A percentile compares a stretch with the other conserved stretches of the same genome.
These are phyloP conservation scores for Fraxinus pennsylvanica DNA, from an alignment of 257 asterid species.

Conservation along the genomic window DNA sequence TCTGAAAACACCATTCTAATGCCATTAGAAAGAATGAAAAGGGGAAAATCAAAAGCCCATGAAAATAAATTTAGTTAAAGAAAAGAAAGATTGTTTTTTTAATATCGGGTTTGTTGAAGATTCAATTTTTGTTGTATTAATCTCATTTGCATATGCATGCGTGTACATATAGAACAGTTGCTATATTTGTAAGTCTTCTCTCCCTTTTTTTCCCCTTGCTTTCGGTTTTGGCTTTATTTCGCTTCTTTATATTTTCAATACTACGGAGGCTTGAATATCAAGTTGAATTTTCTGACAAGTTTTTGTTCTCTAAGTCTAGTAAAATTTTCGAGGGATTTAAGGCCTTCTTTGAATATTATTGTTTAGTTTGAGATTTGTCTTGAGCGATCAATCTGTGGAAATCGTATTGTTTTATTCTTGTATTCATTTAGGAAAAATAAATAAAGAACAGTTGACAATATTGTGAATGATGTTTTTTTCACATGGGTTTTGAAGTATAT, in stretches of 20 bases:
- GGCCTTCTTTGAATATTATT: slow-evolving; percentile 7
- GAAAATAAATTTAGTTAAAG: background rate
- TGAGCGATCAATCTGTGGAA: slow-evolving; percentile 27
- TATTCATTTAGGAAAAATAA: background rate
- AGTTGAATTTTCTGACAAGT: slow-evolving; percentile 31
- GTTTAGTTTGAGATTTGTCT: slow-evolving; percentile 10
- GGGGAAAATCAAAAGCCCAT: slow-evolving; percentile 23
- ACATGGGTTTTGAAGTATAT: slow-evolving; percentile 26
- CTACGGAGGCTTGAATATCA: slow-evolving; percentile 33
- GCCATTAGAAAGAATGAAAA: slow-evolving; percentile 17
- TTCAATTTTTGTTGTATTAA: slow-evolving; percentile 3
- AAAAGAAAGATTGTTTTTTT: background rate
- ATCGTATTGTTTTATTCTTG: slow-evolving; percentile 13
- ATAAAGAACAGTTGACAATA: background rate
- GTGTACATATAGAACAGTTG: slow-evolving; percentile 42
- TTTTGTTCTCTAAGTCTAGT: slow-evolving; percentile 23
- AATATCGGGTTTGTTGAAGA: slow-evolving; percentile 11
- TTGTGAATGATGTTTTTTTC: slow-evolving; percentile 28
- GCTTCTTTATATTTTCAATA: slow-evolving; percentile 12
- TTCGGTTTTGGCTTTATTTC: slow-evolving; percentile 44
- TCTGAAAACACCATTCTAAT: slow-evolving; percentile 37
- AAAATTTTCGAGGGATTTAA: slow-evolving; percentile 13
- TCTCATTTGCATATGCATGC: slow-evolving; percentile 21
- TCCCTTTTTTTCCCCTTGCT: slow-evolving; percentile 44
- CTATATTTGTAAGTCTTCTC: slow-evolving; percentile 49